A percentile compares a stretch with the other conserved stretches of the same genome.
Conservation (phyloP, 2,329 filamentous ascomycete species). For the Biscogniauxia sp. region DNA sequence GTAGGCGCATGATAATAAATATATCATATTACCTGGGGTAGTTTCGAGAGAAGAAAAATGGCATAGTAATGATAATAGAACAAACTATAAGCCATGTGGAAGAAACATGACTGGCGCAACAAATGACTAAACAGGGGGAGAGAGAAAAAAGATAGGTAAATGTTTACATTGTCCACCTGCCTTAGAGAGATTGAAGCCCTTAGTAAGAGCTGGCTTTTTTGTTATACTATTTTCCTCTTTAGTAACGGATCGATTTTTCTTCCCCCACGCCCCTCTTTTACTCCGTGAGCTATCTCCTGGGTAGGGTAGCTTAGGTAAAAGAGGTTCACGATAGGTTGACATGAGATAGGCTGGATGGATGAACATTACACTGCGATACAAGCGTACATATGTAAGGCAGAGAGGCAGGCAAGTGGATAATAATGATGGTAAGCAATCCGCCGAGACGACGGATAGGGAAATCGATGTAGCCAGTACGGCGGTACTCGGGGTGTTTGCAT, state of each 20-base stretch:
- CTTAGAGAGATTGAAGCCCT: not conserved
- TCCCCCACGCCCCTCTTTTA: not conserved
- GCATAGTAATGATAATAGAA: not conserved
- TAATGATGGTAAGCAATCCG: not conserved
- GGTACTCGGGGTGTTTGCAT: slow-evolving; percentile 17
- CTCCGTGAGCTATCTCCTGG: not conserved
- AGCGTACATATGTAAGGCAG: not conserved
- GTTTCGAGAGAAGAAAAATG: not conserved
- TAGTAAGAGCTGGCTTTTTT: not conserved
- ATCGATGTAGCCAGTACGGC: slow-evolving; percentile 10
- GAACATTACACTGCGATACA: not conserved
- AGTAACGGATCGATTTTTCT: not conserved
- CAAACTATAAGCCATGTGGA: not conserved
- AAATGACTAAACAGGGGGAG: not conserved
- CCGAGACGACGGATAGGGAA: slow-evolving; percentile 13
- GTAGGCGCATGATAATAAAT: not conserved
- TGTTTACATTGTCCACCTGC: not conserved
- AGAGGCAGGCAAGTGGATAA: not conserved
- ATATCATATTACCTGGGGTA: not conserved
- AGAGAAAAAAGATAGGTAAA: not conserved
- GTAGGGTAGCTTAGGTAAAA: not conserved
- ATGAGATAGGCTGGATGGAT: not conserved
- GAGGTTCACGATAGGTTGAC: not conserved
- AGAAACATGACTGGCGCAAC: not conserved
- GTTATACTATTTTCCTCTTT: not conserved